Evolutionary conservation across 2,329 filamentous ascomycete species (phyloP).

Genomic region (Talaromyces marneffei): DNA sequence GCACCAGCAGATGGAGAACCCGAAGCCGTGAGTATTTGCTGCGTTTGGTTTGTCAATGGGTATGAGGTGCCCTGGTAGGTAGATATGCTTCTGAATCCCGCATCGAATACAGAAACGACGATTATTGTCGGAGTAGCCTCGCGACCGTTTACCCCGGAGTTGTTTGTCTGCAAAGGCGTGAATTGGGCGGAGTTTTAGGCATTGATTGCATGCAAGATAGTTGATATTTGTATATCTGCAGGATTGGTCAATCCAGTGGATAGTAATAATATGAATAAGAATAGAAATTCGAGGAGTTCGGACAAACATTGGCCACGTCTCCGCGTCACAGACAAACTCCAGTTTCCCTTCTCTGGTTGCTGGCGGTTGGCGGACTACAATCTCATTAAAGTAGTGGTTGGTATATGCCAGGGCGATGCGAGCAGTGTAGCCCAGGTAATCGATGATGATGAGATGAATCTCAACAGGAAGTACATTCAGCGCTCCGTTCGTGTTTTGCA

Average conservation of each 20-base stretch:
- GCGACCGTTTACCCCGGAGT: slow-evolving; percentile 1
- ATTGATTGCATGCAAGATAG: slow-evolving; percentile 11
- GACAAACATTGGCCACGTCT: slow-evolving; percentile 13
- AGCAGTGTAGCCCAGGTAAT: slow-evolving; percentile 9
- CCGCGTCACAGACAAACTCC: neutral
- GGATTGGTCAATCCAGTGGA: neutral
- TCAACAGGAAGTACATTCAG: slow-evolving; percentile 7
- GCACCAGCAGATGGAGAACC: slow-evolving; percentile 10
- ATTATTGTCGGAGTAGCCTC: slow-evolving; percentile 6
- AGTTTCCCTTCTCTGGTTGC: neutral
- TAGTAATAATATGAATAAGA: too few species aligned
- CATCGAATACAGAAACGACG: slow-evolving; percentile 13
- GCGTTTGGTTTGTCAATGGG: neutral
- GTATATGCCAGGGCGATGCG: slow-evolving; percentile 12
- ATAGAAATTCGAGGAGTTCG: neutral
- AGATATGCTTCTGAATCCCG: slow-evolving; percentile 12
- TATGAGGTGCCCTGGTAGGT: slow-evolving; percentile 7
- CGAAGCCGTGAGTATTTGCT: neutral
- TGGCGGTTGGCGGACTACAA: slow-evolving; percentile 6
- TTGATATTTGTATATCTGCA: slow-evolving; percentile 1
- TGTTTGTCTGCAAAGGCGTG: slow-evolving; percentile 8
- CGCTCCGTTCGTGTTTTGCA: neutral
- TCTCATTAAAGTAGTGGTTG: slow-evolving; percentile 11
- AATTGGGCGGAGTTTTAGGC: slow-evolving; percentile 8
- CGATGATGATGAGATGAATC: slow-evolving; percentile 11